Percentiles rank a stretch among this genome's conserved stretches.
Conservation (phyloP, 2,329 filamentous ascomycete genomes). For the Penicillium corylophilum region DNA sequence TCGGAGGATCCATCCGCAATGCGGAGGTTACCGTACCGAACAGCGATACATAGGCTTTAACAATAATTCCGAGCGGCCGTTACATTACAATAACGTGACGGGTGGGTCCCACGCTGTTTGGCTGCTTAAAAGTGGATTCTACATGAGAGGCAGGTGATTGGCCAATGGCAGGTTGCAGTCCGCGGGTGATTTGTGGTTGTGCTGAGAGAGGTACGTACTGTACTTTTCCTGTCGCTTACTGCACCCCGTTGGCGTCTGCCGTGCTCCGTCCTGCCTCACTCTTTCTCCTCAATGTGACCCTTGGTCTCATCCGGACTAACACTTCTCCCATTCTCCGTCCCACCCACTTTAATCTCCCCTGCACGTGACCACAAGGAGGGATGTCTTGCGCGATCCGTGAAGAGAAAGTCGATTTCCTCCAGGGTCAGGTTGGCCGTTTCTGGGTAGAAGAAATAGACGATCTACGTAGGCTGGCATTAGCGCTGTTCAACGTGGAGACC, state of each 20-base stretch:
- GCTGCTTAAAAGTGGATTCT: slow-evolving; percentile 7
- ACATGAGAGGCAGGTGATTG: slow-evolving; percentile 12
- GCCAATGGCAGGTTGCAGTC: slow-evolving; percentile 7
- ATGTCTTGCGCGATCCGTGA: slow-evolving; percentile 22
- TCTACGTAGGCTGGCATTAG: slow-evolving; percentile 9
- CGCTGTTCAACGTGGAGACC: not conserved
- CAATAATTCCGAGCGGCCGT: slow-evolving; percentile 12
- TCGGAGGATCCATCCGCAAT: slow-evolving; percentile 24
- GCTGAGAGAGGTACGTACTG: not conserved
- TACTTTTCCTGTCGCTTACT: too few relatives aligned
- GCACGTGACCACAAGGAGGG: slow-evolving; percentile 3
- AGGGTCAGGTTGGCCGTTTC: slow-evolving; percentile 46
- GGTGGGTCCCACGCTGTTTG: slow-evolving; percentile 13
- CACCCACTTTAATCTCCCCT: not conserved
- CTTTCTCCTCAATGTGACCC: not conserved
- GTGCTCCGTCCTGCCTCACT: not conserved
- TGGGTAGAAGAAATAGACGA: slow-evolving; percentile 50
- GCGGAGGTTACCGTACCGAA: slow-evolving; percentile 23
- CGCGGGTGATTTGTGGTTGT: not conserved
- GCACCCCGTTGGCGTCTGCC: not conserved
- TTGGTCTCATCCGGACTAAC: not conserved
- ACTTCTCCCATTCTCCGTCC: not conserved
- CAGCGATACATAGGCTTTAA: slow-evolving; percentile 8
- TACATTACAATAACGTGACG: slow-evolving; percentile 12
- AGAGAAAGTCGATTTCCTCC: slow-evolving; percentile 48